Evolutionary conservation across 2,329 filamentous ascomycete species (phyloP), one percentile per base, ranked within the genome.

Genomic region (Pyricularia sp.): DNA sequence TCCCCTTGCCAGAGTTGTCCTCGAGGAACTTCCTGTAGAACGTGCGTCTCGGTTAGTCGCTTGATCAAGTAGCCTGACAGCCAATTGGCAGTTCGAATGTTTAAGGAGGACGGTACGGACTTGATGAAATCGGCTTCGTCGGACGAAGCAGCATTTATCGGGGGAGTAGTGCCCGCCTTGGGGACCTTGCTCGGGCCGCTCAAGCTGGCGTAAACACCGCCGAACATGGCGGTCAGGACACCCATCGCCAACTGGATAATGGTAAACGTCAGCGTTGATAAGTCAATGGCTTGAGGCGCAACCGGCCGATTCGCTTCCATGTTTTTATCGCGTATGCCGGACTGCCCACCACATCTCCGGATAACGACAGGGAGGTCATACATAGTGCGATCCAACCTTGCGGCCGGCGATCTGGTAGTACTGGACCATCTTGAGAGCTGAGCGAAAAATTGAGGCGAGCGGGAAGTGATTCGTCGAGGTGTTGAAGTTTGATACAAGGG

Each of bases 121-220:
- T 85, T 84, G 79, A 86, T 85, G 76, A 86, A 86, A 73, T 85
- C 82, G 75, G 81, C 82, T 78, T 86, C 84, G 73, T 85, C 84
- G 71, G 82, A 78, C 77, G 79, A 84, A 64, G 82, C 80, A 66
- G 84, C 84, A 75, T 86, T 85, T 78, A 86, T 84, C 63, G 84
- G 84, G 68, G 84, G 84, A 62, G 80, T 74, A 62, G 74, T 70
- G 68, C 73, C 66, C 69, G 72, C 72, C 73, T 77, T 78, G 74
- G 78, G 78, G 73, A 78, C 74, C 73, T 77, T 78, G 75, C 78
- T 78, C 73, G 78, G 74, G 67, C 83, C 79, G 62, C 76, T 74
- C 65, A 76, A 66, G 64, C 77, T 75, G 53, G 77, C 70, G 73
- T 80, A 81, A 72, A 72, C 71, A 67, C 79, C 81, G 69, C 78